A percentile compares a stretch with the other conserved stretches of the same genome.
These are phyloP conservation scores for Penicillium carneum DNA, from an alignment of 2,329 filamentous ascomycete genomes.

Conservation along the genomic window DNA sequence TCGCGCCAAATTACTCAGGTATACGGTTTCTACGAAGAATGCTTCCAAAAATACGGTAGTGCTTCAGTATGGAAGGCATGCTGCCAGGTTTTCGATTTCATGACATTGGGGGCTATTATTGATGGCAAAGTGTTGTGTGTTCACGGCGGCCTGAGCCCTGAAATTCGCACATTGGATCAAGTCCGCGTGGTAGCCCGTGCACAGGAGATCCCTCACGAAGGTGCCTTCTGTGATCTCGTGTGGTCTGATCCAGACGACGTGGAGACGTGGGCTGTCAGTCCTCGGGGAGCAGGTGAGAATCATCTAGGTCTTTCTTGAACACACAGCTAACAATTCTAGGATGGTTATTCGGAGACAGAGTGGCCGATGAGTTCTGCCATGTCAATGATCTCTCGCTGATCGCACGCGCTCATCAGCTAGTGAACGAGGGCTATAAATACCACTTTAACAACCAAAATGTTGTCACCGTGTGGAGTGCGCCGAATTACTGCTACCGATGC, in stretches of 20 bases:
- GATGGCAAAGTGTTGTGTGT: conserved; percentile 77
- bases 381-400: conserved; percentile 76
- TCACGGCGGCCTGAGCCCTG: conserved; percentile 62
- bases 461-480: conserved; percentile 79
- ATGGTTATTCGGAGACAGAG: conserved; percentile 74
- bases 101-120: conserved; percentile 85
- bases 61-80: conserved; percentile 97
- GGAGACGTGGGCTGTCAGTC: conserved; percentile 73
- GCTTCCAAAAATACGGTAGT: conserved; percentile 91
- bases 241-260: conserved; percentile 78
- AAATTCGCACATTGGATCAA: conserved; percentile 60
- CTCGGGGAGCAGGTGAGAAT: conserved; percentile 67
- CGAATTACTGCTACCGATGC: conserved; percentile 97
- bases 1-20: conserved; percentile 96
- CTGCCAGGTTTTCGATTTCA: conserved; percentile 97
- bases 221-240: conserved; percentile 77
- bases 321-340: conserved; percentile 39
- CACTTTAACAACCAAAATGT: conserved; percentile 95
- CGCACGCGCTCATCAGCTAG: conserved; percentile 75
- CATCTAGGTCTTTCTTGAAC: conserved; percentile 46
- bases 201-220: conserved; percentile 78
- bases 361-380: conserved; percentile 78
- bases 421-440: conserved; percentile 85
- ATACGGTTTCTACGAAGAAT: conserved; percentile 98
- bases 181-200: conserved; percentile 76